Evolutionary conservation across 148 eudicot species (phyloP).

Genomic region (Dianthus caryophyllus): DNA sequence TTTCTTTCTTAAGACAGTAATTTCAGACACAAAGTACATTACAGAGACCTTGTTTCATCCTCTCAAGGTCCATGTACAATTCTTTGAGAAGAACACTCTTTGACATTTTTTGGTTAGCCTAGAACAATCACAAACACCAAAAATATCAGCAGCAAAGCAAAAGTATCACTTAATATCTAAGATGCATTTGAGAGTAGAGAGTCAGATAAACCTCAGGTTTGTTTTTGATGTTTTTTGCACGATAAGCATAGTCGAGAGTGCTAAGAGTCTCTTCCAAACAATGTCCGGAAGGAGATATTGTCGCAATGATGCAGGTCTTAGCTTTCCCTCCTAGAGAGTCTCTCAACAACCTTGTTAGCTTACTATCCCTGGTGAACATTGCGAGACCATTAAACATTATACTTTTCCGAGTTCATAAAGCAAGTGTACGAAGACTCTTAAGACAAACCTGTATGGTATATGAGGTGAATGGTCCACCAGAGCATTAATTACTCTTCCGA

Average conservation of each 20-base stretch:
- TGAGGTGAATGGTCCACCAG: conserved; percentile 80
- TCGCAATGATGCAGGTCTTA: conserved; percentile 88
- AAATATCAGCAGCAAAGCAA: neutral
- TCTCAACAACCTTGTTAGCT: conserved; percentile 77
- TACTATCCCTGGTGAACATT: conserved; percentile 64
- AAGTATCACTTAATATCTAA: neutral
- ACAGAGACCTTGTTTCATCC: conserved; percentile 76
- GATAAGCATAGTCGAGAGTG: conserved; percentile 82
- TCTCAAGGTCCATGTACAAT: conserved; percentile 67
- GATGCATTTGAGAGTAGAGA: neutral
- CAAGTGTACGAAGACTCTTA: neutral
- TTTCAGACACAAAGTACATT: neutral
- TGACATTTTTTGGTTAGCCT: conserved; percentile 80
- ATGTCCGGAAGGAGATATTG: conserved; percentile 66
- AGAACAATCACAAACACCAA: conserved; percentile 12
- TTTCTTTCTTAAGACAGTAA: neutral
- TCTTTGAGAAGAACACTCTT: conserved; percentile 78
- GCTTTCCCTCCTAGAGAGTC: conserved; percentile 92
- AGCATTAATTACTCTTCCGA: conserved; percentile 75
- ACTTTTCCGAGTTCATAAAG: neutral
- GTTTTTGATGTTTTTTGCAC: conserved; percentile 86
- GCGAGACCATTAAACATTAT: neutral
- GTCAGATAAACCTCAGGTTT: conserved; percentile 66
- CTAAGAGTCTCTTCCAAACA: conserved; percentile 87
- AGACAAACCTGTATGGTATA: conserved; percentile 73